Base-by-base conservation (phyloP, 1,284 basidiomycete genomes). In the Rhodotorula sp. region DNA sequence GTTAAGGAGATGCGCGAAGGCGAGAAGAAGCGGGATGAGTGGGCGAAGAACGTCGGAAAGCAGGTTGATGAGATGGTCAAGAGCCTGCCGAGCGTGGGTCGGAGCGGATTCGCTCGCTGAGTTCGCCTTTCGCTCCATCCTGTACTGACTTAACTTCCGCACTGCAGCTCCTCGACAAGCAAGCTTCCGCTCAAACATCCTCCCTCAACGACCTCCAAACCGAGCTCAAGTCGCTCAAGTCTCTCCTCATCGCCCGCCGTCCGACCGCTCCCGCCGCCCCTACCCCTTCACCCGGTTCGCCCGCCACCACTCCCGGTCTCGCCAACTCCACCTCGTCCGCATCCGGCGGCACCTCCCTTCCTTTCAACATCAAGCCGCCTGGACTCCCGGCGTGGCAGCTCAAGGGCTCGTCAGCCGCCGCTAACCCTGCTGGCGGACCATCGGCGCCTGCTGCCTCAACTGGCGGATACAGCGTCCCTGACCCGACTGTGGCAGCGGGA, bases 221-320 rank as follows among this genome's bases (percentile, higher is more conserved):
- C 76, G 95, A 99, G 79, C 85, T 99, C 76, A 94, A 94, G 79
- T 96, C 93, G 0, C 84, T 99, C 72, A 98, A 97, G 80, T 88
- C 94, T 0, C 85, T 99, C 24, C 83, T 99, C 10, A 71, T 74
- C 60, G 73, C 73, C 4, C 70, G 73, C 6, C 70, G 71, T 16
- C 73, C 70, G 5, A 82, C 85, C 9, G 81, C 85, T 2, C 83
- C 86, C 2, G 58, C 67, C 22, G 56, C 72, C 11, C 51, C 73
- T 4, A 46, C 52, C 10, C 15, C 55, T 3, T 22, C 50, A 11
- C 11, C 22, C 22, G 20, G 52, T 24, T 53, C 59, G 13, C n/a
- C 59, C 31, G 28, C 61, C 20, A 10, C 52, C 4, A 28, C 52
- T 30, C 28, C 52, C 52, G 52, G 24, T n/a, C 48, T 26, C 48